Conservation (phyloP, 1,284 basidiomycete genomes). For the Fomitopsis betulina region DNA sequence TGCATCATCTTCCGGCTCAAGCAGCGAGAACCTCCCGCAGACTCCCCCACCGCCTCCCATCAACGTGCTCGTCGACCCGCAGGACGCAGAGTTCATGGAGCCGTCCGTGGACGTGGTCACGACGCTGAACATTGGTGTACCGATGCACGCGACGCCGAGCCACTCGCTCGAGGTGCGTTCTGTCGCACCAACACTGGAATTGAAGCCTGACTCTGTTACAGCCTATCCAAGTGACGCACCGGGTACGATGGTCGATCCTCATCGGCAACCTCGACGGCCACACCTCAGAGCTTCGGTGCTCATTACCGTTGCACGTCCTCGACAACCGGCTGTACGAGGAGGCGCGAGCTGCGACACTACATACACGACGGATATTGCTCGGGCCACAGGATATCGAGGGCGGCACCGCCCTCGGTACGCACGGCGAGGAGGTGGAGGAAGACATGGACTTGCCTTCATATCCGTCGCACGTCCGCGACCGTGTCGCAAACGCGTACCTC, state of each 20-base stretch:
- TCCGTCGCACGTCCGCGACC: slow-evolving; percentile 82
- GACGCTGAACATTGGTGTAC: slow-evolving; percentile 42
- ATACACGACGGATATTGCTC: slow-evolving; percentile 66
- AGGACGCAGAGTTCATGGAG: slow-evolving; percentile 19
- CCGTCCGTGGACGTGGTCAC: slow-evolving; percentile 41
- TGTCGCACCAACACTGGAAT: not conserved
- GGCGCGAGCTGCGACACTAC: slow-evolving; percentile 63
- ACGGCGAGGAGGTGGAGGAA: slow-evolving; percentile 43
- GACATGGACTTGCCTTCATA: slow-evolving; percentile 84
- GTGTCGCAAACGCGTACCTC: slow-evolving; percentile 77
- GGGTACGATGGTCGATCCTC: slow-evolving; percentile 70
- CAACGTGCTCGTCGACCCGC: slow-evolving; percentile 3
- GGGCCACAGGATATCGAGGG: slow-evolving; percentile 37
- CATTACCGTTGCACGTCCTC: slow-evolving; percentile 82
- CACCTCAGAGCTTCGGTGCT: slow-evolving; percentile 87
- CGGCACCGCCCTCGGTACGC: slow-evolving; percentile 24
- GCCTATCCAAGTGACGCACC: slow-evolving; percentile 73
- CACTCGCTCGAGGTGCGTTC: slow-evolving; percentile 52
- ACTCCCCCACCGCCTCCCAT: not conserved
- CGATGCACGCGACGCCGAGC: slow-evolving; percentile 51
- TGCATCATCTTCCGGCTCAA: not conserved
- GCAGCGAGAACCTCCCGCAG: slow-evolving; percentile 5
- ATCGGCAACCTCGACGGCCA: slow-evolving; percentile 87
- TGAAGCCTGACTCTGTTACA: slow-evolving; percentile 4
- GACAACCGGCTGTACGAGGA: slow-evolving; percentile 71